phyloP scores from a whole-genome alignment of 129 eudicot genomes.

The Saussurea involucrata region DNA sequence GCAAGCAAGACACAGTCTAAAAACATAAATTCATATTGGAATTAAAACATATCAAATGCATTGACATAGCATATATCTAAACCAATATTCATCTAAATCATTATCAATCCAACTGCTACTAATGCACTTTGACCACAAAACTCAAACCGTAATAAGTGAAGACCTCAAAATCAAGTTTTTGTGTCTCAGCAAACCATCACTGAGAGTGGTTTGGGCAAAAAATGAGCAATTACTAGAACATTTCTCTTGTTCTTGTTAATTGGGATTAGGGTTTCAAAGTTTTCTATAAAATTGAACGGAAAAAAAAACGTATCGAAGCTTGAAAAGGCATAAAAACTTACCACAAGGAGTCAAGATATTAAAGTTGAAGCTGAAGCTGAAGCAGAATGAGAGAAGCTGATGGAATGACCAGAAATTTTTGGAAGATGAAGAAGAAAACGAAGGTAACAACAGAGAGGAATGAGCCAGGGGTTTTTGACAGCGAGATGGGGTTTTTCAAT shows the following conservation, averaged over 20 bases:
- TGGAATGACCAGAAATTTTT: background rate
- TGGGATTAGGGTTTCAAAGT: conserved; percentile 28
- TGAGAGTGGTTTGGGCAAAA: background rate
- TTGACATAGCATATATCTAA: background rate
- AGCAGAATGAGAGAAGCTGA: background rate
- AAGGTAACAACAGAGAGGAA: background rate
- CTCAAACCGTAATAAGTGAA: background rate
- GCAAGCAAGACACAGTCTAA: background rate
- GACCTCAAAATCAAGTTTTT: background rate
- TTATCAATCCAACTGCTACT: background rate
- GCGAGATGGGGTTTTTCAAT: conserved; percentile 6
- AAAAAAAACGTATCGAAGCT: background rate
- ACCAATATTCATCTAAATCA: background rate
- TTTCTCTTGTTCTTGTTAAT: background rate
- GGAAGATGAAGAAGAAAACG: background rate
- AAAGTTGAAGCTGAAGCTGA: background rate
- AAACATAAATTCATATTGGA: background rate
- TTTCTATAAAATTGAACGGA: background rate
- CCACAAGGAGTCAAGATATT: background rate
- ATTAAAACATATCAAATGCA: background rate
- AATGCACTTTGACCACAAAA: background rate
- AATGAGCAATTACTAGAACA: background rate
- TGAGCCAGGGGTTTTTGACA: conserved; percentile 9
- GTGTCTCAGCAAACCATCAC: background rate
- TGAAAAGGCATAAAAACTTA: conserved; percentile 9